Base-by-base conservation (phyloP, 208 protist species). In the Porcisia deanei region DNA sequence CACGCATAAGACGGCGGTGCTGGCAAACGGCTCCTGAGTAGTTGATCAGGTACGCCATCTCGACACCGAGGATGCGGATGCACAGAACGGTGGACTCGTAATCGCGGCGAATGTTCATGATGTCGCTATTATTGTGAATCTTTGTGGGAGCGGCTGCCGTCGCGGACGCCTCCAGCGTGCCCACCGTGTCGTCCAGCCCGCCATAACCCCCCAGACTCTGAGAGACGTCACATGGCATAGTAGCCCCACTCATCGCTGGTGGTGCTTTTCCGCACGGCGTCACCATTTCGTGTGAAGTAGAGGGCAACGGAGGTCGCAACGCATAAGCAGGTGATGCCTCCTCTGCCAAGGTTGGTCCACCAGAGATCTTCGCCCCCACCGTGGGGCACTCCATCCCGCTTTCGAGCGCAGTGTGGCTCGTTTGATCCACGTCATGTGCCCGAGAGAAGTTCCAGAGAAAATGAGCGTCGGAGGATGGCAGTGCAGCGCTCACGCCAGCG, bases 1-100 rank as follows among this genome's bases (percentile, higher is more conserved):
- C 80, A n/a, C 83, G 81, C 88, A 97, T 94, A 30, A 97, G 85
- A 14, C 84, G 85, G 22, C 85, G 88, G 68, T 97, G 93, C 75
- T 94, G 89, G 49, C 81, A 68, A 30, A 86, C 69, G 2, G 93
- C 89, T 53, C 85, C 71, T 25, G 64, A 54, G 81, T 91, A 93
- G 84, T 92, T 88, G 53, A 85, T 75, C 47, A 90, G 73, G 79
- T 93, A 97, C 47, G 88, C 93, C 58, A 78, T 73, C 72, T 92
- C 85, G 20, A 95, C 78, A 60, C 79, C 85, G 20, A 75, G 72
- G 71, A 97, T 83, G 78, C 84, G 81, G 16, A 97, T 80, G 47
- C 80, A 79, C 37, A 97, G 66, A 43, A 97, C 85, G 1, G 93
- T 95, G 58, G 86, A 84, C 49, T 87, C 81, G 45, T 90, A 87